Evolutionary conservation across 2,329 filamentous ascomycete genomes (phyloP), one percentile per base, ranked within the genome.

Genomic region (Dactylonectria macrodidyma): DNA sequence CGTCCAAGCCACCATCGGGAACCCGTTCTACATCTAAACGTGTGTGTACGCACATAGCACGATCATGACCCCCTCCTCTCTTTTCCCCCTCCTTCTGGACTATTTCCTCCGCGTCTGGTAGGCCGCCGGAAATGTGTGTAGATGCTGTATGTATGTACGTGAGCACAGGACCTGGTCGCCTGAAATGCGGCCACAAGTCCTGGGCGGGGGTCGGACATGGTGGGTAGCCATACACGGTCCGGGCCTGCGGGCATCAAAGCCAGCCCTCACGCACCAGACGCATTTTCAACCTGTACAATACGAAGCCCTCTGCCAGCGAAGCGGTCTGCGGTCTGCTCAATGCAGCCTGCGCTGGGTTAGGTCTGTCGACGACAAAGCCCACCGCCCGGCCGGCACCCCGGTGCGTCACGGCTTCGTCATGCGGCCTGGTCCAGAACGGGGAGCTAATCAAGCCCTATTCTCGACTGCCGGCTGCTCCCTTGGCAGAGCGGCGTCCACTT

Each of bases 131-230:
- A 51, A 61, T 52, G 59, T 62, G 58, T 62, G 67, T 57, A 34
- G 59, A 56, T 48, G 36, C 14, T 54, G 34, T 50, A 65, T 66
- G 61, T 55, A 69, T 59, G 51, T 61, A 67, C 57, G 57, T 64
- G 71, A 71, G 67, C 71, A 72, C 59, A 59, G 67, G 68, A 68
- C 70, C 63, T 64, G 74, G 74, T 66, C 72, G 72, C 73, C 64
- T 71, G 38, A 59, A 59, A 74, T 71, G 74, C 74, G 74, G 70
- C 74, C 73, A 67, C 63, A 51, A 56, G 62, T 67, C 52, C 46
- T 54, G 52, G 62, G 59, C 50, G 67, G 64, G 57, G 68, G 58
- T 59, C 54, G 66, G 59, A 51, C 52, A 57, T 51, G 58, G 62
- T 69, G 34, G 58, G 67, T 69, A 63, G 67, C 65, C 69, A 68